Conservation (phyloP, 2,329 filamentous ascomycete species). For the Penicillium sp. region DNA sequence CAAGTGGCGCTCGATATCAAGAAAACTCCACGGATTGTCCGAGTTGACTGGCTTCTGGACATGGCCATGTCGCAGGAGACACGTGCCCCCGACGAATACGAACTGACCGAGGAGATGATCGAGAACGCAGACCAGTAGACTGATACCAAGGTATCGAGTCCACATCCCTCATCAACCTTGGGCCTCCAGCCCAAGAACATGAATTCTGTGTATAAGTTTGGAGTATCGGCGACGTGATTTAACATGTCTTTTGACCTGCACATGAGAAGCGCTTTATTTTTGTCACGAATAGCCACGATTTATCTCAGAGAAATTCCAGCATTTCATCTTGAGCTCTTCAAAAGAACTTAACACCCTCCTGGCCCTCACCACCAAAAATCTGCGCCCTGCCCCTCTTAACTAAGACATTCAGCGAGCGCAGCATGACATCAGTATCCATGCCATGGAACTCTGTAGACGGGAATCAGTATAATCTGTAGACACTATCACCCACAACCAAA, state of each 20-base stretch:
- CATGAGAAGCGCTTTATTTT: conserved; percentile 17
- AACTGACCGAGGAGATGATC: conserved; percentile 37
- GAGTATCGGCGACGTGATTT: conserved; percentile 8
- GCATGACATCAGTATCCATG: conserved; percentile 80
- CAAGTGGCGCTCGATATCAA: conserved; percentile 75
- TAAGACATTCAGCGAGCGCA: conserved; percentile 74
- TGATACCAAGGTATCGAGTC: background rate
- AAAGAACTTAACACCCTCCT: conserved; percentile 95
- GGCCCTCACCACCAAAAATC: conserved; percentile 85
- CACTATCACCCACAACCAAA: background rate
- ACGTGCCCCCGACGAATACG: conserved; percentile 64
- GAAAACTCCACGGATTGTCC: conserved; percentile 78
- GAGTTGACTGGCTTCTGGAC: conserved; percentile 84
- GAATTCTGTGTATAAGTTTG: conserved; percentile 7
- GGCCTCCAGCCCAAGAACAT: background rate
- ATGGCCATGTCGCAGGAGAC: conserved; percentile 86
- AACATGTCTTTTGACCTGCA: conserved; percentile 5
- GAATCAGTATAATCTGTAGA: conserved; percentile 8
- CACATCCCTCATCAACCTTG: background rate
- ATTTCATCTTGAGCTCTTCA: conserved; percentile 47
- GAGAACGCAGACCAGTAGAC: conserved; percentile 23
- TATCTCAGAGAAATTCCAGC: conserved; percentile 11
- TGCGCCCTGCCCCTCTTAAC: conserved; percentile 91
- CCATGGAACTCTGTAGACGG: conserved; percentile 69
- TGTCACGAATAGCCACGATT: conserved; percentile 28